Percentiles rank a stretch among this genome's conserved stretches.
Evolutionary conservation across 2,329 filamentous ascomycete genomes (phyloP).

Genomic region (Cordyceps tenuipes): DNA sequence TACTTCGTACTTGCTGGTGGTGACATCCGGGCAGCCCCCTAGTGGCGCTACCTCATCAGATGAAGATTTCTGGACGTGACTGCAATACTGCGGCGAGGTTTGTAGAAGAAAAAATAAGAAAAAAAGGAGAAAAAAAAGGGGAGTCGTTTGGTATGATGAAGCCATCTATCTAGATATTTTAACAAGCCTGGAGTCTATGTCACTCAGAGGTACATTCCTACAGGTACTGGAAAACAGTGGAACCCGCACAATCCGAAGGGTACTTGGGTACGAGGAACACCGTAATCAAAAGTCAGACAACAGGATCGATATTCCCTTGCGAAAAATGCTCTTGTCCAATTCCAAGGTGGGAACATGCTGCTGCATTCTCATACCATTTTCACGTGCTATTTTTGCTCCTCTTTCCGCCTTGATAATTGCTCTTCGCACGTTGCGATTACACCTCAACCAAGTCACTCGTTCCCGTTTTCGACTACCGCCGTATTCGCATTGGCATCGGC

Average conservation of each 20-base stretch:
- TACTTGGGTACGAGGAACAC: background rate
- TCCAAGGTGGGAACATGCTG: slow-evolving; percentile 4
- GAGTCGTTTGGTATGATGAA: too few relatives aligned
- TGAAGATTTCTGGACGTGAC: too few relatives aligned
- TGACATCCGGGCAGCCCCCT: background rate
- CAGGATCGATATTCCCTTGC: background rate
- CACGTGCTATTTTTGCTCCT: background rate
- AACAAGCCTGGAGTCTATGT: too few relatives aligned
- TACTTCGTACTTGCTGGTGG: background rate
- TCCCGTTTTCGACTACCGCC: background rate
- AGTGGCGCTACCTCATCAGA: background rate
- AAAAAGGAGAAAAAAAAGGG: background rate
- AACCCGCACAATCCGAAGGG: too few relatives aligned
- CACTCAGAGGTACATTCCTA: too few relatives aligned
- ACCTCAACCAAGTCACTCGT: background rate
- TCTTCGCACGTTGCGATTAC: background rate
- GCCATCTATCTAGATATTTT: too few relatives aligned
- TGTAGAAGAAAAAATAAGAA: background rate
- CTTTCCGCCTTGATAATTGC: background rate
- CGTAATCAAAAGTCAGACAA: background rate
- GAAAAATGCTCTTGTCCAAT: background rate
- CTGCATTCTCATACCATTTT: slow-evolving; percentile 8
- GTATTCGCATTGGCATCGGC: slow-evolving; percentile 2
- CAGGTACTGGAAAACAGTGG: too few relatives aligned
- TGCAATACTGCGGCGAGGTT: too few relatives aligned